Evolutionary conservation across 2,329 filamentous ascomycete species (phyloP).

Genomic region (Trichoderma semiorbis): DNA sequence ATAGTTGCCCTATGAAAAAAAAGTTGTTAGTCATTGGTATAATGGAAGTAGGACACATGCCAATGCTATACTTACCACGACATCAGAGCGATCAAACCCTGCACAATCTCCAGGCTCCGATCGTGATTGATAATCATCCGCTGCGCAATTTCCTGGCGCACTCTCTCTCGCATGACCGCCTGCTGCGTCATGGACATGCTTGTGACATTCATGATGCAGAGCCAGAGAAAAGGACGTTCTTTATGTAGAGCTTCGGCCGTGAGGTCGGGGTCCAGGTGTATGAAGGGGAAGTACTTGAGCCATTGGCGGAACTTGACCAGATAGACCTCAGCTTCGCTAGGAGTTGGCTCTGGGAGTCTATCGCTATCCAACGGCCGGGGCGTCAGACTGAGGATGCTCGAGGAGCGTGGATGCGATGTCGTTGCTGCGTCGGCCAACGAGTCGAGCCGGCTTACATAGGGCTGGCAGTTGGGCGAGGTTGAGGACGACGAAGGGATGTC

Average conservation of each 20-base stretch:
- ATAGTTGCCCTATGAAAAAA: conserved; percentile 34
- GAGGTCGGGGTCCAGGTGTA: conserved; percentile 37
- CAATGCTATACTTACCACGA: conserved; percentile 39
- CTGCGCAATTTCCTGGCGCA: conserved; percentile 44
- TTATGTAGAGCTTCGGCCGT: conserved; percentile 38
- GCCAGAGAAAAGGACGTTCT: conserved; percentile 47
- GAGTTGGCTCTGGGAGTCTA: conserved; percentile 30
- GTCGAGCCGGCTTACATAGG: conserved; percentile 33
- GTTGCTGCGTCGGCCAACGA: conserved; percentile 37
- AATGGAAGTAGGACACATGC: not conserved
- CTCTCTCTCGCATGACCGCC: conserved; percentile 35
- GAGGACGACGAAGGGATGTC: not conserved
- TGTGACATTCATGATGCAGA: conserved; percentile 46
- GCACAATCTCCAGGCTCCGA: conserved; percentile 49
- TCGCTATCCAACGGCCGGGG: conserved; percentile 20
- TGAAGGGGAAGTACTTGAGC: conserved; percentile 44
- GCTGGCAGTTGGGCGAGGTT: not conserved
- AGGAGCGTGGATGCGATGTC: conserved; percentile 24
- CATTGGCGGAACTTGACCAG: conserved; percentile 41
- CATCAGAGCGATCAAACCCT: conserved; percentile 45
- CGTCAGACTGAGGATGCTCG: not conserved
- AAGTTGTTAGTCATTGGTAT: not conserved
- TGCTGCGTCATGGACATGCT: conserved; percentile 42
- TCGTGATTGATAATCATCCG: conserved; percentile 48
- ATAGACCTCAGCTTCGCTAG: conserved; percentile 37